phyloP scores from a whole-genome alignment of 441 rosid species.

The Croton laevigatus region DNA sequence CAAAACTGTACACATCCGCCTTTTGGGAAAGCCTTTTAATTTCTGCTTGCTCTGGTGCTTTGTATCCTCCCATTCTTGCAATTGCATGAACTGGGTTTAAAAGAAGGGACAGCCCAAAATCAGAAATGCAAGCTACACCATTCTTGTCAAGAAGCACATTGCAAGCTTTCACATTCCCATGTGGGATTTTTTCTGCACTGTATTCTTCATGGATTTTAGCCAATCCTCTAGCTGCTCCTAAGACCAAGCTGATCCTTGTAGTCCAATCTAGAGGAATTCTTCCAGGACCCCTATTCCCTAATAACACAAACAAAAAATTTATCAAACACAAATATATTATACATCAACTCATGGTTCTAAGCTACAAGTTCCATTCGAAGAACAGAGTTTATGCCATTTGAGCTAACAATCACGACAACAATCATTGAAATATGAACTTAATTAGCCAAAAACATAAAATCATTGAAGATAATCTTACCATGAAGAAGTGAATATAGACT shows the following conservation, averaged over 20 bases:
- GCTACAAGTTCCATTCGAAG: no score
- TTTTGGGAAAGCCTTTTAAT: slow-evolving; percentile 75
- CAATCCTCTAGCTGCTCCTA: slow-evolving; percentile 89
- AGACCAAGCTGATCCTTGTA: slow-evolving; percentile 75
- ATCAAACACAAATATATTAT: no score
- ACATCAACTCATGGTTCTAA: no score
- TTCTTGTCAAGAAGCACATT: slow-evolving; percentile 85
- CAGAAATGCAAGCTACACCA: slow-evolving; percentile 80
- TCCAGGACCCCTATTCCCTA: slow-evolving; percentile 84
- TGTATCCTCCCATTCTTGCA: slow-evolving; percentile 82
- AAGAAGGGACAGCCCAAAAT: slow-evolving; percentile 81
- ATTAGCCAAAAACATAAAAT: no score
- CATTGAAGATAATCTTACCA: slow-evolving; percentile 38
- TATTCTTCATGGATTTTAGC: slow-evolving; percentile 78
- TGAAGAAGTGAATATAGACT: slow-evolving; percentile 84
- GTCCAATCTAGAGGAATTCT: slow-evolving; percentile 98
- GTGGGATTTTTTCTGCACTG: slow-evolving; percentile 60
- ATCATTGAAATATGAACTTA: background rate
- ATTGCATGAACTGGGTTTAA: slow-evolving; percentile 83
- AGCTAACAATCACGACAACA: background rate
- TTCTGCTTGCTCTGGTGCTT: slow-evolving; percentile 85
- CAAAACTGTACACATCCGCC: slow-evolving; percentile 87
- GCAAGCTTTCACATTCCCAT: slow-evolving; percentile 81
- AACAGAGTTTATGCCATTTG: no score
- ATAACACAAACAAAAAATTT: background rate